phyloP scores from a whole-genome alignment of 1,284 basidiomycete species.

The Rhodotorula sp. region DNA sequence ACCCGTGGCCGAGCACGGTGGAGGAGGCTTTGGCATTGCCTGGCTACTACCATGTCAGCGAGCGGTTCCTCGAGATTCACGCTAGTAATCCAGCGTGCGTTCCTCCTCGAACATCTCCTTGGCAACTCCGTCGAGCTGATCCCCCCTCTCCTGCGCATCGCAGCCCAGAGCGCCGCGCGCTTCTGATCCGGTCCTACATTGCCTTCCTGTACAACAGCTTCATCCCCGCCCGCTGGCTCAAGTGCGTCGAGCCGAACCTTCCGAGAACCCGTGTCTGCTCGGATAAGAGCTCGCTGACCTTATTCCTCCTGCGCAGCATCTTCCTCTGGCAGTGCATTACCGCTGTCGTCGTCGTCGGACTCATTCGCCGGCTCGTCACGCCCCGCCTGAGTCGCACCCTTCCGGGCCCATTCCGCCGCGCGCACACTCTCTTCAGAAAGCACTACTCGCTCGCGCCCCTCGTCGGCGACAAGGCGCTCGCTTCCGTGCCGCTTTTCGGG shows the following conservation, averaged over 20 bases:
- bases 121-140: background rate
- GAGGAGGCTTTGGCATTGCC: background rate
- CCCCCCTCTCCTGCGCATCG: background rate
- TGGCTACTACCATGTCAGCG: background rate
- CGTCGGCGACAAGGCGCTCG: background rate
- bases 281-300: background rate
- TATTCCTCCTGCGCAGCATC: background rate
- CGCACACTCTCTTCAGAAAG: constrained; percentile 4
- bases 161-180: background rate
- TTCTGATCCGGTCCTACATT: background rate
- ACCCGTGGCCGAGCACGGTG: constrained; percentile 7
- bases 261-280: too few species aligned
- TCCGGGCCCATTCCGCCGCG: background rate
- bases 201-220: background rate
- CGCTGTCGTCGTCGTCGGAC: background rate
- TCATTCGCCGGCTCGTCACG: background rate
- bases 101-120: too few species aligned
- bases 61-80: background rate
- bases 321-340: background rate
- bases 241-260: background rate
- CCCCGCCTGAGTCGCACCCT: background rate
- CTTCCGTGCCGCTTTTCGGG: background rate
- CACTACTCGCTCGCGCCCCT: constrained; percentile 8
- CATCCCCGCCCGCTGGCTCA: background rate
- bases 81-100: background rate